Base-by-base conservation (phyloP, 2,329 filamentous ascomycete genomes). In the Gremmenia infestans region DNA sequence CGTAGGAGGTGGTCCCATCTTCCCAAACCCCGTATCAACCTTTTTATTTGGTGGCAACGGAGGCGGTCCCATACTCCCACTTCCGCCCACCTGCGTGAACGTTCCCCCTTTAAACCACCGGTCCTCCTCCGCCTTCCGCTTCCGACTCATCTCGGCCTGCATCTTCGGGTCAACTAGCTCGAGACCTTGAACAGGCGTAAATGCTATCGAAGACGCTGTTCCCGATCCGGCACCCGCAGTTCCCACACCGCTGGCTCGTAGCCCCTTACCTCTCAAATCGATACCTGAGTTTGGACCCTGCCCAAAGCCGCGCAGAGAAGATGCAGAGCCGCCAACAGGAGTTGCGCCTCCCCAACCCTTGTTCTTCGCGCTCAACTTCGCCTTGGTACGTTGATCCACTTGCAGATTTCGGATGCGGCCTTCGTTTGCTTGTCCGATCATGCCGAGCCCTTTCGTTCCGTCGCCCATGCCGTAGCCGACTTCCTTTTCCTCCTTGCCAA, bases 101-200 rank as follows among this genome's bases (percentile, higher is more conserved):
- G 90, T 92, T n/a, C 94, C 94, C 48, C 91, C 89, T 73, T 94
- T 96, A 78, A 99, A 99, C 87, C 91, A 99, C 39, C 91, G 80
- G 70, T 97, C 93, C 70, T 96, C 91, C 61, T 97, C 94, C 0
- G 91, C 92, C 71, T 96, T 95, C 61, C 91, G 80, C 77, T 97
- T 97, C 65, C 91, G 82, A 69, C 82, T 91, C 71, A 96, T 81
- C 75, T 97, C 91, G 7, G 90, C 89, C 64, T 91, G 86, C 55
- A 89, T 83, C 76, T 94, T 96, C 22, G 94, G 94, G 71, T 97
- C 93, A 6, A 97, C 92, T 12, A 99, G 81, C 75, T 99, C 93
- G 40, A 99, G 79, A 2, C 94, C 94, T 69, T 97, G 94, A 15
- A 96, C 90, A 1, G 93, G 91, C 2, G 92, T 97, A 68, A 99